These are phyloP conservation scores for Colletotrichum tropicicola DNA, from an alignment of 2,329 filamentous ascomycete species.

Conservation along the genomic window DNA sequence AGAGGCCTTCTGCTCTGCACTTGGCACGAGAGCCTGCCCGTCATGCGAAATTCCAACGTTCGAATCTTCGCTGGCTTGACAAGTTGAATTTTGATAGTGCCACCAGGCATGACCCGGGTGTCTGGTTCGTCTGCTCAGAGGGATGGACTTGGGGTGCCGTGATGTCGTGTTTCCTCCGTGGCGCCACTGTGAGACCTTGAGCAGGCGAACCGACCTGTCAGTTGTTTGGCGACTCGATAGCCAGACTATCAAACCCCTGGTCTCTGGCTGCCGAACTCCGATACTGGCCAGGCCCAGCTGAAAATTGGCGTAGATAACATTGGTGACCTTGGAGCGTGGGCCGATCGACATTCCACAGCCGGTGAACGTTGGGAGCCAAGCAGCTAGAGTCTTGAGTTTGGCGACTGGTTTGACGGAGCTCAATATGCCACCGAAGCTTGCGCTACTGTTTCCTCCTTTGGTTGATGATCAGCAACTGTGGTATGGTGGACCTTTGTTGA, in stretches of 20 bases:
- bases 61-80: too few species aligned
- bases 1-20: neutral
- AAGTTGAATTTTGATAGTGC: neutral
- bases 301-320: neutral
- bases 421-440: neutral
- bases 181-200: neutral
- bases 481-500: neutral
- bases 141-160: neutral
- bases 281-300: neutral
- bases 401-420: neutral
- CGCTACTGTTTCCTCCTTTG: neutral
- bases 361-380: constrained; percentile 12
- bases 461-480: neutral
- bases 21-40: neutral
- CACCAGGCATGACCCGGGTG: neutral
- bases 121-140: neutral
- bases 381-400: neutral
- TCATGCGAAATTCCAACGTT: neutral
- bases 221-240: neutral
- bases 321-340: neutral
- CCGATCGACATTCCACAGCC: neutral
- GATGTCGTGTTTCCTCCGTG: neutral
- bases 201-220: constrained; percentile 1
- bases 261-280: constrained; percentile 24
- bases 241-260: constrained; percentile 3